These are phyloP conservation scores for Debaryomyces tyrocola DNA, from an alignment of 805 yeast genomes.

Conservation along the genomic window DNA sequence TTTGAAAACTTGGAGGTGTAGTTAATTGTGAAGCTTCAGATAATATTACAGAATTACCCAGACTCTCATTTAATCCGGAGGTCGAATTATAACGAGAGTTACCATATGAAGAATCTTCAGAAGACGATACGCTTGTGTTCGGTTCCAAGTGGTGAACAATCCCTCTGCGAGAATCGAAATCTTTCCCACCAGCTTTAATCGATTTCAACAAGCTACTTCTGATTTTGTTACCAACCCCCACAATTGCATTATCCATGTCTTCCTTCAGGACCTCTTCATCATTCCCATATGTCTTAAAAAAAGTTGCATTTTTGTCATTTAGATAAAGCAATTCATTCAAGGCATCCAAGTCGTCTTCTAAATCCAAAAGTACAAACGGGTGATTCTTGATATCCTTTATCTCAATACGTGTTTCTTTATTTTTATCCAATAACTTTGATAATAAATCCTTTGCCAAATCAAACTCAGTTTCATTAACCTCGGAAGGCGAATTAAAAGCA, in stretches of 20 bases:
- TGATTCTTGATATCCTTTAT: conserved; percentile 74
- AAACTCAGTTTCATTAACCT: conserved; percentile 43
- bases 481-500: conserved; percentile 38
- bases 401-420: conserved; percentile 66
- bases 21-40: conserved; percentile 26
- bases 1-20: conserved; percentile 11
- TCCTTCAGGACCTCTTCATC: conserved; percentile 59
- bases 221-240: conserved; percentile 74
- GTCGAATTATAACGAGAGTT: conserved; percentile 18
- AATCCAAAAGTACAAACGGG: conserved; percentile 55
- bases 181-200: conserved; percentile 26
- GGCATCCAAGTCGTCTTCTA: conserved; percentile 34
- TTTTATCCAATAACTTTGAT: conserved; percentile 59
- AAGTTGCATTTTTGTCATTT: conserved; percentile 15
- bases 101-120: conserved; percentile 24
- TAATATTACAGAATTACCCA: conserved; percentile 26
- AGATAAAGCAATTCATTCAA: conserved; percentile 37
- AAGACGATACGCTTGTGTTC: conserved; percentile 25
- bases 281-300: conserved; percentile 11
- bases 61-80: conserved; percentile 5
- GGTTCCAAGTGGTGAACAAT: conserved; percentile 24
- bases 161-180: conserved; percentile 19
- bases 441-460: conserved; percentile 60
- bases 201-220: conserved; percentile 51
- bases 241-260: conserved; percentile 75